phyloP scores from a whole-genome alignment of 495 filamentous ascomycete species.

The Aspergillus panamensis region DNA sequence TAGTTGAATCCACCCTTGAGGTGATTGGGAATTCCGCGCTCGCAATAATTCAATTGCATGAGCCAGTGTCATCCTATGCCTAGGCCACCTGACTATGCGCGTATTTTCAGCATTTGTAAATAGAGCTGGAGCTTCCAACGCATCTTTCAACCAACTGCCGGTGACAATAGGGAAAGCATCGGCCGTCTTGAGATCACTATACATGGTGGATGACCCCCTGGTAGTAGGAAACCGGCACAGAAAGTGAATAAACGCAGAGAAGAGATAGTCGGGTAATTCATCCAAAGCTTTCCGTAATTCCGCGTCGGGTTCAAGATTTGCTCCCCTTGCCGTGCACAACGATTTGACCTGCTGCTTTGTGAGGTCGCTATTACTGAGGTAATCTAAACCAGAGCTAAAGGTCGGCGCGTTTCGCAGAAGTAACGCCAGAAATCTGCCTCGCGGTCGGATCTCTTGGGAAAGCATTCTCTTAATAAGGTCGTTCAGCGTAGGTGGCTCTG shows the following conservation, averaged over 20 bases:
- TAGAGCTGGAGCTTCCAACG: conserved; percentile 19
- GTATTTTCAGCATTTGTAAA: conserved; percentile 21
- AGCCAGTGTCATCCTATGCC: conserved; percentile 33
- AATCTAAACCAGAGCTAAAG: conserved; percentile 38
- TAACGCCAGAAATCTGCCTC: conserved; percentile 41
- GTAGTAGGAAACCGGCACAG: conserved; percentile 34
- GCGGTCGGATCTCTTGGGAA: conserved; percentile 42
- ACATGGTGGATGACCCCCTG: not conserved
- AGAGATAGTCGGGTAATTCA: conserved; percentile 38
- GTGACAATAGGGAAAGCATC: conserved; percentile 35
- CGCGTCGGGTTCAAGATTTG: conserved; percentile 16
- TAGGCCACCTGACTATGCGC: conserved; percentile 10
- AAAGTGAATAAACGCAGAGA: conserved; percentile 49
- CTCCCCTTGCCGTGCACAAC: conserved; percentile 30
- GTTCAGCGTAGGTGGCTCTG: conserved; percentile 52
- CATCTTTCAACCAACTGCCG: conserved; percentile 3
- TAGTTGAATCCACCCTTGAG: conserved; percentile 40
- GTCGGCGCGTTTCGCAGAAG: conserved; percentile 45
- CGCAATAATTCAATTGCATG: conserved; percentile 45
- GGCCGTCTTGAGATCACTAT: conserved; percentile 27
- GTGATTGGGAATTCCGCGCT: conserved; percentile 27
- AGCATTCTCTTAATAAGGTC: conserved; percentile 55
- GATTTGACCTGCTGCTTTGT: conserved; percentile 32
- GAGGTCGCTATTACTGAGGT: conserved; percentile 38
- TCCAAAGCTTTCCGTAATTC: conserved; percentile 25